Base-by-base conservation (phyloP, 169 alveolate genomes). In the Plasmodium chabaudi region DNA sequence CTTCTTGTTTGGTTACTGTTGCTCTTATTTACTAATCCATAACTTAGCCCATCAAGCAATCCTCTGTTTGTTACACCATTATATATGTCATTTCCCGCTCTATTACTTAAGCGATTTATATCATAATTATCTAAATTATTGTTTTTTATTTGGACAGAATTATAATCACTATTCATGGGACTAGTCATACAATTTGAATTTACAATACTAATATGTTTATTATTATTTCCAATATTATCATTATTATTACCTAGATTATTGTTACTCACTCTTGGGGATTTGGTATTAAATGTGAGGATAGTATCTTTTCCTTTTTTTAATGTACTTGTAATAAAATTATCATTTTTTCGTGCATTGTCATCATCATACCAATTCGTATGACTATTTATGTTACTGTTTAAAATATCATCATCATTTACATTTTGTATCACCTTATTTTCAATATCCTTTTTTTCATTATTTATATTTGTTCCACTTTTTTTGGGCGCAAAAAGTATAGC, bases 381-480 rank as follows among this genome's bases (percentile, higher is more conserved):
- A 44, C 39, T 39, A 46, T 47, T 69, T 21, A 79, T 51, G 15
- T 42, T 77, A 44, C 15, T 34, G 7, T 46, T 65, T 19, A 23
- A 64, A 25, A 23, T 3, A 17, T 79, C 4, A 13, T 65, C 82
- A n/a, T 79, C 63, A 55, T 21, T 64, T 42, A 39, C 49, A 79
- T 79, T 79, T 17, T 51, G 71, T 23, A 55, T 44, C 10, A 65
- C 44, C 25, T 65, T 79, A 53, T 55, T 65, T 25, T 57, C 89
- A 51, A 51, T 79, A 49, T 79, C 82, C 27, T 79, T 79, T 55
- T 79, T 79, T 65, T 79, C 89, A 79, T 79, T 79, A 21, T 79
- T 79, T 67, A 70, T 23, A 47, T 64, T 79, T 27, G 67, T 13
- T 7, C 13, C 12, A 47, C 44, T 79, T 55, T 79, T 79, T 79